These are phyloP conservation scores for Phtheirospermum japonicum DNA, from an alignment of 257 asterid species.

Conservation along the genomic window DNA sequence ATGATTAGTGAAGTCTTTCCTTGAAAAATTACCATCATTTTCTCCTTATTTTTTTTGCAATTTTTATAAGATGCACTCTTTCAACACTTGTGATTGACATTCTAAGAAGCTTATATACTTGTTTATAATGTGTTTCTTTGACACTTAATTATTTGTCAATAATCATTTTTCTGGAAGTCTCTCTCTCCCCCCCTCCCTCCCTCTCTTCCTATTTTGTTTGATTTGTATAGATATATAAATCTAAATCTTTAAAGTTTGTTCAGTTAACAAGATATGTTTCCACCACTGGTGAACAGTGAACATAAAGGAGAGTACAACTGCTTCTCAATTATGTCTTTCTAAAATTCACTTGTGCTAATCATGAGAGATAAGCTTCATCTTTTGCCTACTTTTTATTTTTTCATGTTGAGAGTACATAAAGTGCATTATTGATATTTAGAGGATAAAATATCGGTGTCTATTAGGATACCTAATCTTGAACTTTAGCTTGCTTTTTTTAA, in stretches of 20 bases:
- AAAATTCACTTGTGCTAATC: neutral
- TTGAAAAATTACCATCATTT: neutral
- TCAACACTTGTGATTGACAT: neutral
- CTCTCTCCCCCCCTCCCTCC: neutral
- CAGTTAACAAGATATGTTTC: slow-evolving; percentile 14
- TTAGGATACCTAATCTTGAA: slow-evolving; percentile 24
- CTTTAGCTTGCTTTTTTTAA: slow-evolving; percentile 15
- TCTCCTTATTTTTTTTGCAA: slow-evolving; percentile 5
- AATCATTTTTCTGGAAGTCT: neutral
- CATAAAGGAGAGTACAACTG: slow-evolving; percentile 8
- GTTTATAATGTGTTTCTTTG: slow-evolving; percentile 1
- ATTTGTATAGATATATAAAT: slow-evolving; percentile 10
- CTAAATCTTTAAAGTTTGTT: slow-evolving; percentile 7
- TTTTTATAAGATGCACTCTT: slow-evolving; percentile 4
- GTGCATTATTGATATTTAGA: slow-evolving; percentile 9
- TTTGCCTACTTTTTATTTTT: slow-evolving; percentile 3
- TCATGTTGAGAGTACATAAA: slow-evolving; percentile 21
- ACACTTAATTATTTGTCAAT: slow-evolving; percentile 7
- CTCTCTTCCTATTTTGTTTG: neutral
- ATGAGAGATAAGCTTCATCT: neutral
- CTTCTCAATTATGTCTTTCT: slow-evolving; percentile 6
- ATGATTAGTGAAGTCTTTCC: neutral
- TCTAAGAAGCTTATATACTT: slow-evolving; percentile 1
- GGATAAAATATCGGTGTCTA: slow-evolving; percentile 6
- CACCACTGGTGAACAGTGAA: slow-evolving; percentile 15